Evolutionary conservation across 2,329 filamentous ascomycete genomes (phyloP).

Genomic region (Zymoseptoria ardabiliae): DNA sequence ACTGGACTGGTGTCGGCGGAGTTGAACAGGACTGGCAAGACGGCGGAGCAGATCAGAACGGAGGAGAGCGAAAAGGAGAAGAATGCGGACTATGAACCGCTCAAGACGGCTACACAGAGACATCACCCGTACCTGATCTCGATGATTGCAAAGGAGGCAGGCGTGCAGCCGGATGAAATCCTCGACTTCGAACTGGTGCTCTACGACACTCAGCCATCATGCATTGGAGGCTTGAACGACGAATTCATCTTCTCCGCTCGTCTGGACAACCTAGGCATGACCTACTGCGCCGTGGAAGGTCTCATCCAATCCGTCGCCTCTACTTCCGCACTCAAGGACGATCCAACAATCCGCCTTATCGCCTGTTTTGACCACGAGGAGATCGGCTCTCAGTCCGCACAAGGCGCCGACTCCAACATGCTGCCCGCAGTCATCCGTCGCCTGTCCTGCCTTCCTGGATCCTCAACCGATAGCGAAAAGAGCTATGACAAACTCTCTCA

Average conservation of each 20-base stretch:
- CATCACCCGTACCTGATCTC: slow-evolving; percentile 86
- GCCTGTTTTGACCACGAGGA: slow-evolving; percentile 97
- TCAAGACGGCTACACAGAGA: slow-evolving; percentile 69
- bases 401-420: slow-evolving; percentile 88
- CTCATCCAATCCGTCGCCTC: slow-evolving; percentile 70
- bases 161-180: slow-evolving; percentile 61
- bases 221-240: slow-evolving; percentile 80
- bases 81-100: slow-evolving; percentile 55
- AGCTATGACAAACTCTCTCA: slow-evolving; percentile 57
- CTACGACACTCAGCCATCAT: slow-evolving; percentile 89
- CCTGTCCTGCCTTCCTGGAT: slow-evolving; percentile 68
- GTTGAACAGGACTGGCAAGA: slow-evolving; percentile 65
- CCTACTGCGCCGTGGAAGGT: slow-evolving; percentile 81
- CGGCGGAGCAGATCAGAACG: slow-evolving; percentile 42
- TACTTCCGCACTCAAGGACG: slow-evolving; percentile 59
- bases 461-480: slow-evolving; percentile 50
- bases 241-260: slow-evolving; percentile 96
- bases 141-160: slow-evolving; percentile 73
- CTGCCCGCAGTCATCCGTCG: slow-evolving; percentile 81
- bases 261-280: slow-evolving; percentile 93
- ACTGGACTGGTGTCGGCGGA: slow-evolving; percentile 79
- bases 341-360: slow-evolving; percentile 79
- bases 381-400: slow-evolving; percentile 84
- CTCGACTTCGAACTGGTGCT: slow-evolving; percentile 95
- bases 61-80: slow-evolving; percentile 33